These are phyloP conservation scores for Aspergillus hiratsukae DNA, from an alignment of 2,329 filamentous ascomycete genomes.

Conservation along the genomic window DNA sequence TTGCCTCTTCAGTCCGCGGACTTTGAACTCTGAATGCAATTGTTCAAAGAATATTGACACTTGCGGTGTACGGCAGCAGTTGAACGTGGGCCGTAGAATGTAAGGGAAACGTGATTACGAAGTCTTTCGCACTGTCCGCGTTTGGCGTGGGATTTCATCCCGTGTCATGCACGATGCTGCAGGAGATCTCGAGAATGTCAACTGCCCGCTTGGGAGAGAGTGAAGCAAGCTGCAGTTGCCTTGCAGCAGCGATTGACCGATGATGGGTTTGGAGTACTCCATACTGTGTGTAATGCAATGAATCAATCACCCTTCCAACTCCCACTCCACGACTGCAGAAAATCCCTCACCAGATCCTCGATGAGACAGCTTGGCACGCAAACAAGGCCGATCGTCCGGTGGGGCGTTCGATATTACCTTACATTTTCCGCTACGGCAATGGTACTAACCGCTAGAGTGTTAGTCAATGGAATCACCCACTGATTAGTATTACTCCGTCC, in stretches of 20 bases:
- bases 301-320: background rate
- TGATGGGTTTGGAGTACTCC: background rate
- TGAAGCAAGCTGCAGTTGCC: slow-evolving; percentile 2
- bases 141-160: background rate
- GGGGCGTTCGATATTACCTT: slow-evolving; percentile 8
- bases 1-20: background rate
- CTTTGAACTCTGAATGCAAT: no score
- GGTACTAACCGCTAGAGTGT: background rate
- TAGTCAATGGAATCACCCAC: background rate
- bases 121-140: background rate
- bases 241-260: background rate
- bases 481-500: background rate
- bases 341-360: slow-evolving; percentile 32
- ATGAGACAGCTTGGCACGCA: slow-evolving; percentile 25
- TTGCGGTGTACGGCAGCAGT: background rate
- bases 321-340: slow-evolving; percentile 12
- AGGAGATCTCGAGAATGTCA: background rate
- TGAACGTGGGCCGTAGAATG: background rate
- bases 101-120: background rate
- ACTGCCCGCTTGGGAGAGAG: background rate
- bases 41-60: background rate
- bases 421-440: background rate
- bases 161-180: background rate
- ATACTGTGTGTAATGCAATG: background rate
- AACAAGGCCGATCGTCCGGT: slow-evolving; percentile 29